Evolutionary conservation across 192 early-diverging fungal species (phyloP), one percentile per base, ranked within the genome.

Genomic region (Coemansia sp.): DNA sequence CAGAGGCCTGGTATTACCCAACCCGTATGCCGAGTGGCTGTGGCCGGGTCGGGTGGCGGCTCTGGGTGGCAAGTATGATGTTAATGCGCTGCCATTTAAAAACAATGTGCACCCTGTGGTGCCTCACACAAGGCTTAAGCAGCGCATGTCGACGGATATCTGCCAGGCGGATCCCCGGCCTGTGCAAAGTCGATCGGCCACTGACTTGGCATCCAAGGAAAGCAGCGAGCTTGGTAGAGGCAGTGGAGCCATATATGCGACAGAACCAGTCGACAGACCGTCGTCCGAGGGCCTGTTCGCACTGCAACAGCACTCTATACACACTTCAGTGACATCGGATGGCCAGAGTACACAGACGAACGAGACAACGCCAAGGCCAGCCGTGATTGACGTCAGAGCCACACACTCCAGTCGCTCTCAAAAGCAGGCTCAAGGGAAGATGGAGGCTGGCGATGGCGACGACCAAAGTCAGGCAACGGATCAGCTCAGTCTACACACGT

Each of bases 1-100:
- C 15, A 44, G 52, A 5, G 67, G 63, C 3, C 53, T 85, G 15
- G 43, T 63, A 24, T 39, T 85, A 24, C 66, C 65, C n/a, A 85
- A 78, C 38, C 83, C 83, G 3, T 73, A 74, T 34, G 78, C 49
- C 1, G 22, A 33, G 7, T 85, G 78, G 78, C 71, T 85, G 36
- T 85, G 83, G 83, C 83, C 83, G 5, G 66, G 75, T 20, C 31
- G 62, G 3, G 40, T 33, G 15, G 20, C 44, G 9, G 39, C 38
- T 13, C 20, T 50, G 36, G 67, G 61, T 29, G 18, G 13, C 13
- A 18, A 49, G 8, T 31, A 15, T 4, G 71, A 71, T 31, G 65
- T 34, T 39, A 66, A 62, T 16, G 18, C 2, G 38, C 57, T 85
- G 67, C 83, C 83, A 44, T 85, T 85, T 43, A 38, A 68, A 34